Percentiles rank a stretch among this genome's conserved stretches.
Evolutionary conservation across 2,329 filamentous ascomycete genomes (phyloP).

Genomic region (Cordyceps javanica): DNA sequence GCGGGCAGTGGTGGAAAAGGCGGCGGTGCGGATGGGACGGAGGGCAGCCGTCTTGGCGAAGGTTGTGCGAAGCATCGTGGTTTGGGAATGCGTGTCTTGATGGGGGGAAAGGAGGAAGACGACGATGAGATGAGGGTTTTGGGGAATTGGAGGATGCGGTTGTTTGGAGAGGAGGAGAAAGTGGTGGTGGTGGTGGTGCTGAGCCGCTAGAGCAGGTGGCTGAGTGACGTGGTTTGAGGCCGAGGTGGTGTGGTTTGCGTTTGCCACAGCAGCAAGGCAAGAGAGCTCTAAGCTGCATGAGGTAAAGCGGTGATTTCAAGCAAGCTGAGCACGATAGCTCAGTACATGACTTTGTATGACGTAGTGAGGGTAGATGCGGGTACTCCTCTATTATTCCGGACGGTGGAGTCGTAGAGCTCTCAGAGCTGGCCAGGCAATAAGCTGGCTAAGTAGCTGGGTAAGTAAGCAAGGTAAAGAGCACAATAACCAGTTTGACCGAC

Average conservation of each 20-base stretch:
- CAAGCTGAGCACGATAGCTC: not conserved
- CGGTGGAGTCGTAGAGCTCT: not conserved
- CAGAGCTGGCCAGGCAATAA: not conserved
- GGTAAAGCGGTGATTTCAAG: not conserved
- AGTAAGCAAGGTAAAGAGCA: too few relatives aligned
- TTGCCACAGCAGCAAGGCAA: not conserved
- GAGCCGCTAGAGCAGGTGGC: too few relatives aligned
- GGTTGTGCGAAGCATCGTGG: slow-evolving; percentile 61
- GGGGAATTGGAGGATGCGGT: slow-evolving; percentile 12
- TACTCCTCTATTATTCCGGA: slow-evolving; percentile 1
- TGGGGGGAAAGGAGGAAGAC: not conserved
- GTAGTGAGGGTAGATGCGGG: not conserved
- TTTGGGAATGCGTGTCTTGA: slow-evolving; percentile 12
- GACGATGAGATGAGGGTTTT: slow-evolving; percentile 12
- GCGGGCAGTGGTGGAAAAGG: slow-evolving; percentile 58
- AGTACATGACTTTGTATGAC: not conserved
- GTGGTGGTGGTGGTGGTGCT: too few relatives aligned
- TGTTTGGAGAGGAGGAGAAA: slow-evolving; percentile 6
- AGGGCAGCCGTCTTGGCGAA: slow-evolving; percentile 49
- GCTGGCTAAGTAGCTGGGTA: too few relatives aligned
- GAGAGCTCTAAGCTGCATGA: slow-evolving; percentile 3
- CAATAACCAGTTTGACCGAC: too few relatives aligned
- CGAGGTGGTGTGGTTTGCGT: slow-evolving; percentile 5
- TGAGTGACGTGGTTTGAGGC: slow-evolving; percentile 3
- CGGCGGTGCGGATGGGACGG: slow-evolving; percentile 48